Base-by-base conservation (phyloP, 2,329 filamentous ascomycete species). In the Cytospora paraplurivora region DNA sequence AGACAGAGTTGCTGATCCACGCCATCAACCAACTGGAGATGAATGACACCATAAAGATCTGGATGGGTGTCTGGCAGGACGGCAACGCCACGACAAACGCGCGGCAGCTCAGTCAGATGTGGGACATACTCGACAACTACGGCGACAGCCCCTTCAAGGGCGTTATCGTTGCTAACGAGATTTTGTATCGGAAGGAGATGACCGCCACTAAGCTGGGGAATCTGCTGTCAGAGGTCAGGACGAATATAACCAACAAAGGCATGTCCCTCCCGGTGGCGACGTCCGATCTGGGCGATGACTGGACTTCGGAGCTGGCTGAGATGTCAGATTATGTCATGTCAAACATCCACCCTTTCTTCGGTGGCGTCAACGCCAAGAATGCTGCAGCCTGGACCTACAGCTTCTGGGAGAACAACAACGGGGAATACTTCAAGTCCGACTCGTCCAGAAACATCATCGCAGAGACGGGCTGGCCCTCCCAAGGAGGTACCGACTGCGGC, bases 261-360 rank as follows among this genome's bases (percentile, higher is more conserved):
- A 84, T 93, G 69, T 77, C 86, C 55, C 80, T 98, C 11, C 91
- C 91, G 0, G 86, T 98, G 13, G 91, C 93, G 0, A 96, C 92
- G 0, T 93, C 91, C 0, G 94, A 98, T 73, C 82, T 98, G 0
- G 94, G 94, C 33, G 89, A 95, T 71, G 90, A 94, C 71, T 98
- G 94, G 94, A 89, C 87, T 3, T 72, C 82, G 0, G 79, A 82
- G 1, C 84, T 98, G 19, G 90, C 90, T 0, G 70, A 77, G 4
- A 82, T 86, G 58, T 90, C 92, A 50, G 93, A 98, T 75, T 88
- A 91, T 71, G 88, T 98, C 76, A 97, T 98, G 93, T 90, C 92
- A 69, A 98, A 98, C 73, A 91, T 98, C 61, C 95, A 98, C 73
- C 94, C 95, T 0, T 97, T 98, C 82, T 98, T 98, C 73, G 90